Evolutionary conservation across 208 protist genomes (phyloP), one percentile per base, ranked within the genome.

Genomic region (Trichomonas gallinae): DNA sequence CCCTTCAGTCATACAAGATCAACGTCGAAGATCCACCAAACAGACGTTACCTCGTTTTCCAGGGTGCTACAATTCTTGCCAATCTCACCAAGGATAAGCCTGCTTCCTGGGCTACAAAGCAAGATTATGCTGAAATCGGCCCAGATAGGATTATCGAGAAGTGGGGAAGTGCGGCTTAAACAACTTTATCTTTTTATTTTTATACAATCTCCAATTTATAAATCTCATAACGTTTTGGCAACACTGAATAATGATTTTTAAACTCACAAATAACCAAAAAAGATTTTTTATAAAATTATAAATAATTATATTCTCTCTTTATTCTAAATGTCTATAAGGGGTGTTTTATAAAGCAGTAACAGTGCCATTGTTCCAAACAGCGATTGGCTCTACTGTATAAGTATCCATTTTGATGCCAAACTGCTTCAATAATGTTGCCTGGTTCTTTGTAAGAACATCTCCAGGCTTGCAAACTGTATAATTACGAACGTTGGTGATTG

Each of bases 1-100:
- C 34, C 0, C 83, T 89, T 46, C 10, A 89, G 83, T 44, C n/a
- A n/a, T 89, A 89, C 36, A 89, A 89, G 83, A 89, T 96, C 46
- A 38, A 58, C 31, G 89, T 96, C 46, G 46, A 81, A 81, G 89
- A 51, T 96, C 89, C 89, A 96, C 46, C 44, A 96, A 96, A 96
- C 46, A 40, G 89, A 44, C 44, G 49, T 38, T 96, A 72, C 49
- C 31, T 81, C 17, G 89, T 96, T 81, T 96, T 44, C 13, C 46
- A 72, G 38, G 89, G 89, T 96, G 89, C 46, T 48, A 96, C 46
- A 26, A 40, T 96, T 44, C 49, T 96, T 51, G 89, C 89, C 40
- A 81, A 51, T 40, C 46, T 96, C 10, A 72, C 89, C 10, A 38
- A 38, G 17, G 31, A 81, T 42, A 51, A 96, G 46, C 1, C 6